Conservation (phyloP, 1,139 yeast genomes). For the Schwanniomyces etchellsii region DNA sequence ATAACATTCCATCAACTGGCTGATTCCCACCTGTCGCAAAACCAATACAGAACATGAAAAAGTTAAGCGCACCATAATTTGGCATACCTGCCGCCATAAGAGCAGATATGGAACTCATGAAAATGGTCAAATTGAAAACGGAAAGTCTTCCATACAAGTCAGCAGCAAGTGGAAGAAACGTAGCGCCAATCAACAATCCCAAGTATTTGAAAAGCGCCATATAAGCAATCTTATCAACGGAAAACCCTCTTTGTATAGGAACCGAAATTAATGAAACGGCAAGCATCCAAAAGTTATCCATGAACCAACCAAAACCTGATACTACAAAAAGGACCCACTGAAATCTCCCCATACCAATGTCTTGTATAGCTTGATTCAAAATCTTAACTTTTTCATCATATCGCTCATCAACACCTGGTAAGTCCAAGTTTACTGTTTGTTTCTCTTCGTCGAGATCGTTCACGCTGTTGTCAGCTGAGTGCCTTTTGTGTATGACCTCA, state of each 20-base stretch:
- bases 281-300: constrained; percentile 14
- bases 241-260: constrained; percentile 7
- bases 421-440: background rate
- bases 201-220: constrained; percentile 7
- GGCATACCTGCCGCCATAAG: constrained; percentile 12
- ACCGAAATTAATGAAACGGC: constrained; percentile 12
- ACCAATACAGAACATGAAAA: constrained; percentile 12
- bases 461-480: background rate
- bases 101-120: constrained; percentile 12
- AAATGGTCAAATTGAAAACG: constrained; percentile 13
- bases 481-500: background rate
- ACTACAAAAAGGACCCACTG: constrained; percentile 14
- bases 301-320: constrained; percentile 17
- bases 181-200: constrained; percentile 10
- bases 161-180: constrained; percentile 12
- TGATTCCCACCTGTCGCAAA: constrained; percentile 15
- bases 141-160: constrained; percentile 15
- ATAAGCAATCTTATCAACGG: constrained; percentile 7
- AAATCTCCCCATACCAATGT: constrained; percentile 14
- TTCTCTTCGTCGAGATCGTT: constrained; percentile 1
- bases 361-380: constrained; percentile 11
- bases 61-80: constrained; percentile 10
- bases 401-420: constrained; percentile 3
- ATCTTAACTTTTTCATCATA: constrained; percentile 8
- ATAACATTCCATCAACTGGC: constrained; percentile 14